Evolutionary conservation across 345 rosid genomes (phyloP), one percentile per base, ranked within the genome.

Genomic region (Euphorbia tirucalli): DNA sequence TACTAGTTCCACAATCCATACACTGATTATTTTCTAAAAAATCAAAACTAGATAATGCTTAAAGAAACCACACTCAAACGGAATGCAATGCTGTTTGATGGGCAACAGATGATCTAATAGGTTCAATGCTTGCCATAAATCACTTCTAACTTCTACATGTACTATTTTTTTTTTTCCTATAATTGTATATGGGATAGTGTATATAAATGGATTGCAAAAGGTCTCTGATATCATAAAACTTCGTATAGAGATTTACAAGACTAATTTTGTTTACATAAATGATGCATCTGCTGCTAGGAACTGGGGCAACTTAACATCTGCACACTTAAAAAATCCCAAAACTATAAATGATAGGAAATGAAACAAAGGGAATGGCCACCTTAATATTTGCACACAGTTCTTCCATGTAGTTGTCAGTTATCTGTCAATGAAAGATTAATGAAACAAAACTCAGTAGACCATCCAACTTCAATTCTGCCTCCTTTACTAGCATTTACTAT

Each of bases 361-460:
- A 18, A 59, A 21, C 46, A 1, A 61, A 21, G 59, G 64, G 64
- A 44, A 32, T 46, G 37, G 79, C 88, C 71, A 91, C 98, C 91
- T 88, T 91, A 56, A 91, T 85, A 79, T 86, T 70, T 71, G 78
- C 75, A 68, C 90, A 87, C 35, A 91, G 81, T 71, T 93, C 92
- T 83, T 87, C 89, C 97, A 90, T 88, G 81, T 86, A 77, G 82
- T 85, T 78, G 67, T 81, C 87, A 56, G 83, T 74, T 43, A 82
- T 81, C 98, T 93, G 87, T 22, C 54, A 71, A 71, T 48, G 46
- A 61, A 64, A 61, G 30, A 49, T 50, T 52, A 66, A 21, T 41
- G 54, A 27, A 19, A 61, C 31, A 65, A 65, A 66, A 59, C 35
- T 57, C 4, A 69, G 25, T 52, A 25, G 32, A 69, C 2, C 21